These are phyloP conservation scores for Cryptococcus jaspeensis DNA, from an alignment of 1,284 basidiomycete genomes.

Conservation along the genomic window DNA sequence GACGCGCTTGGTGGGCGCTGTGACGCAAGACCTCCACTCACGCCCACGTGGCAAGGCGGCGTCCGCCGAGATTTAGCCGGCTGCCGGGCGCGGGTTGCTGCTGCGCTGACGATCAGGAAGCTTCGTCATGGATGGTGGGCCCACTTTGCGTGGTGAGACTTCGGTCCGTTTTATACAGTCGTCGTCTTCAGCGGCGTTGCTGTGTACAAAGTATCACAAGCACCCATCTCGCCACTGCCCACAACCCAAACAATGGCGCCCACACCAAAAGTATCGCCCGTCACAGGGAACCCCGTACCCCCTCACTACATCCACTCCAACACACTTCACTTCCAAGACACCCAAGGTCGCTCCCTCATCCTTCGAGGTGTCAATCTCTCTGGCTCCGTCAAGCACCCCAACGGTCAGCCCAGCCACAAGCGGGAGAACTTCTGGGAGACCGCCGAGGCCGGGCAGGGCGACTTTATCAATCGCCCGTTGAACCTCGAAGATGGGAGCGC, in stretches of 20 bases:
- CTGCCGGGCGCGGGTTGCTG: no score
- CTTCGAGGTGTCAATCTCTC: slow-evolving; percentile 92
- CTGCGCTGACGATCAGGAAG: no score
- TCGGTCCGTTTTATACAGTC: no score
- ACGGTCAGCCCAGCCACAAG: slow-evolving; percentile 64
- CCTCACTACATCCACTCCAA: slow-evolving; percentile 61
- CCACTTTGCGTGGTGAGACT: no score
- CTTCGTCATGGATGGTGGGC: no score
- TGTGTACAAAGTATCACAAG: background rate
- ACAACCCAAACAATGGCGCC: slow-evolving; percentile 31
- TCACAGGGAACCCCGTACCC: slow-evolving; percentile 61
- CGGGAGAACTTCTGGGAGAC: slow-evolving; percentile 84
- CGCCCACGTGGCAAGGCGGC: no score
- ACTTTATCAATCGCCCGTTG: slow-evolving; percentile 73
- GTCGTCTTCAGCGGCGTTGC: no score
- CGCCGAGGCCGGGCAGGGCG: slow-evolving; percentile 68
- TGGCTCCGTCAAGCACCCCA: slow-evolving; percentile 80
- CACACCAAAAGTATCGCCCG: slow-evolving; percentile 60
- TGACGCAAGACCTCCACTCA: no score
- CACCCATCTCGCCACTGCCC: background rate
- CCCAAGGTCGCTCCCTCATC: slow-evolving; percentile 74
- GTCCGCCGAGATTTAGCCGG: no score
- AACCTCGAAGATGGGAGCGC: slow-evolving; percentile 59
- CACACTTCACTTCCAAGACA: slow-evolving; percentile 77
- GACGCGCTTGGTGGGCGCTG: no score